These are phyloP conservation scores for Microbotryomycetes sp. DNA, from an alignment of 1,284 basidiomycete species.

Conservation along the genomic window DNA sequence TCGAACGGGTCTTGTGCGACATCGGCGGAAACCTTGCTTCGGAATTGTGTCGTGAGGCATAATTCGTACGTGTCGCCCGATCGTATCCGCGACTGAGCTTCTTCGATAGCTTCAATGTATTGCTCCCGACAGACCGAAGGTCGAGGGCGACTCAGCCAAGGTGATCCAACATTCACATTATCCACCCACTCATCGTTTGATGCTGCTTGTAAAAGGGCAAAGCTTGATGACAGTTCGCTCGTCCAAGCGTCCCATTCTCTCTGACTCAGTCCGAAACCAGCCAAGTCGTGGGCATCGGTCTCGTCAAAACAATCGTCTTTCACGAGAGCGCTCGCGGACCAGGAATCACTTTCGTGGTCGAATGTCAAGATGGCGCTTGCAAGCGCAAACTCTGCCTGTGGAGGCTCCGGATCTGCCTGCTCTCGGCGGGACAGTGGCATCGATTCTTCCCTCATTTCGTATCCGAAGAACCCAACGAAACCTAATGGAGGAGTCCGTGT, in stretches of 20 bases:
- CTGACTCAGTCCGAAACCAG: slow-evolving; percentile 29
- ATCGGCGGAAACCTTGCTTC: slow-evolving; percentile 32
- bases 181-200: background rate
- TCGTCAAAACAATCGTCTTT: slow-evolving; percentile 14
- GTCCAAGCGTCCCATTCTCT: slow-evolving; percentile 28
- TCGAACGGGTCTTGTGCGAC: slow-evolving; percentile 34
- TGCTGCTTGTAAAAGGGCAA: slow-evolving; percentile 34
- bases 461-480: slow-evolving; percentile 50
- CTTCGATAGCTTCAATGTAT: slow-evolving; percentile 66
- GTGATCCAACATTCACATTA: background rate
- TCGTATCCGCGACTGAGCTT: slow-evolving; percentile 67
- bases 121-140: slow-evolving; percentile 33
- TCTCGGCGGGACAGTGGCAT: slow-evolving; percentile 39
- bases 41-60: slow-evolving; percentile 73
- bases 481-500: slow-evolving; percentile 34
- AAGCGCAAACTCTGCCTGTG: slow-evolving; percentile 43
- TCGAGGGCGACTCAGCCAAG: background rate
- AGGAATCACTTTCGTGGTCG: slow-evolving; percentile 40
- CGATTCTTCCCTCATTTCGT: slow-evolving; percentile 51
- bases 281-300: slow-evolving; percentile 37
- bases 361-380: slow-evolving; percentile 43
- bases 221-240: background rate
- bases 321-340: slow-evolving; percentile 45
- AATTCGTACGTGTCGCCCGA: slow-evolving; percentile 94
- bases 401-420: slow-evolving; percentile 6